These are phyloP conservation scores for Nectriaceae sp. DNA, from an alignment of 2,329 filamentous ascomycete species.

Conservation along the genomic window DNA sequence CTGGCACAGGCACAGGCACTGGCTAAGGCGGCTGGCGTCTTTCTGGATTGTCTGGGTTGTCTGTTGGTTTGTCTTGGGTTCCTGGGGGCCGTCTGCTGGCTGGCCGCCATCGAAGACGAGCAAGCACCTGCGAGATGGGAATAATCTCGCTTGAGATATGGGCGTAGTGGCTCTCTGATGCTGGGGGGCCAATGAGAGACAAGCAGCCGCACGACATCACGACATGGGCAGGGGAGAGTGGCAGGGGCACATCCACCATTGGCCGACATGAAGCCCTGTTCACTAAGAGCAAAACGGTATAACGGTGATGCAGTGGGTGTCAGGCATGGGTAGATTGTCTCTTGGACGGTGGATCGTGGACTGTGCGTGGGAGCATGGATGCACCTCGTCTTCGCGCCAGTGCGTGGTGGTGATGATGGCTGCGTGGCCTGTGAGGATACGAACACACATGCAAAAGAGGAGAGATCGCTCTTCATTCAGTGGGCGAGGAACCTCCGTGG, in stretches of 20 bases:
- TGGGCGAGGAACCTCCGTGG: no score
- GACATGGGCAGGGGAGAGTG: constrained; percentile 14
- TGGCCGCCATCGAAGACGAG: neutral
- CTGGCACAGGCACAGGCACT: neutral
- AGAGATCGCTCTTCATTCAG: no score
- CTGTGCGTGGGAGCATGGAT: no score
- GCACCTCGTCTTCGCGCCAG: no score
- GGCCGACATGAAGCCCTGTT: neutral
- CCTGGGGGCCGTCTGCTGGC: neutral
- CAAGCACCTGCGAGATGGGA: constrained; percentile 22
- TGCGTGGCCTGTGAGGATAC: no score
- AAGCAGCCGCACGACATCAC: constrained; percentile 24
- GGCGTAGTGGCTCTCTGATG: constrained; percentile 15
- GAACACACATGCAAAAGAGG: no score
- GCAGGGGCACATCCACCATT: neutral
- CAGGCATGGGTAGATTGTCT: neutral
- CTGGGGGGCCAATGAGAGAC: constrained; percentile 23
- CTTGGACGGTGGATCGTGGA: no score
- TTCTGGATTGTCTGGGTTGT: no score
- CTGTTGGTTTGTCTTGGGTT: neutral
- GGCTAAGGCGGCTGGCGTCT: neutral
- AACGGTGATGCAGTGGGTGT: neutral
- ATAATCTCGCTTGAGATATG: constrained; percentile 33
- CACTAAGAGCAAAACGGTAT: neutral
- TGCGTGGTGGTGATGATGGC: no score